Base-by-base conservation (phyloP, 1,284 basidiomycete genomes). In the Pseudozyma pruni region DNA sequence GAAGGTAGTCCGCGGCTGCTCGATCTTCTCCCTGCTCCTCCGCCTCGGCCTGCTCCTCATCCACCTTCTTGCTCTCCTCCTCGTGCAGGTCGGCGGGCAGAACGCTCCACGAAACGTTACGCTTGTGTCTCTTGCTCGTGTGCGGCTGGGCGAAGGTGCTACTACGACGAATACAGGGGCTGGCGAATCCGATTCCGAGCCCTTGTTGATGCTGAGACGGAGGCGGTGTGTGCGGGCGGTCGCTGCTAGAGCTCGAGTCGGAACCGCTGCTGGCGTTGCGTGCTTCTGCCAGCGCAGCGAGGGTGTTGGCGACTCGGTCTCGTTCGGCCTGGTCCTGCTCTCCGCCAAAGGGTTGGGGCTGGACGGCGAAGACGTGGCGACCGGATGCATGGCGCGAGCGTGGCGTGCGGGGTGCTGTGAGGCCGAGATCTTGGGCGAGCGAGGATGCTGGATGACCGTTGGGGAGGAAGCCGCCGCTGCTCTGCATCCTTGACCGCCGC, bases 391-490 rank as follows among this genome's bases (percentile, higher is more conserved):
- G 61, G 14, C 70, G 39, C 8, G 70, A 72, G n/a, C 73, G 52
- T 7, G 74, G 66, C 13, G 72, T 70, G 16, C 64, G 43, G 7
- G 67, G 63, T 20, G 66, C 43, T 3, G 62, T 64, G 35, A 76
- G 37, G 1, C 74, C 74, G 8, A 76, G 40, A 45, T 70, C 74
- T 48, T 74, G 72, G 11, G 74, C 74, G 7, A 76, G 58, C 11
- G 74, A 76, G 6, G 74, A 76, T 1, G 74, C 74, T 6, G 72
- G 74, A 40, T 74, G 74, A 13, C 74, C 74, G 29, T 76, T 76
- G 29, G 74, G 63, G 2, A 76, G 44, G 34, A 76, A 63, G 8
- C 62, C 61, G 20, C 61, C 62, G 23, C 44, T 50, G 45, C 62
- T 67, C 43, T 72, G 54, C 43, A 67, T 44, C 10, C 63, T 38